These are phyloP conservation scores for Sporothrix inflata DNA, from an alignment of 2,329 filamentous ascomycete species.

Conservation along the genomic window DNA sequence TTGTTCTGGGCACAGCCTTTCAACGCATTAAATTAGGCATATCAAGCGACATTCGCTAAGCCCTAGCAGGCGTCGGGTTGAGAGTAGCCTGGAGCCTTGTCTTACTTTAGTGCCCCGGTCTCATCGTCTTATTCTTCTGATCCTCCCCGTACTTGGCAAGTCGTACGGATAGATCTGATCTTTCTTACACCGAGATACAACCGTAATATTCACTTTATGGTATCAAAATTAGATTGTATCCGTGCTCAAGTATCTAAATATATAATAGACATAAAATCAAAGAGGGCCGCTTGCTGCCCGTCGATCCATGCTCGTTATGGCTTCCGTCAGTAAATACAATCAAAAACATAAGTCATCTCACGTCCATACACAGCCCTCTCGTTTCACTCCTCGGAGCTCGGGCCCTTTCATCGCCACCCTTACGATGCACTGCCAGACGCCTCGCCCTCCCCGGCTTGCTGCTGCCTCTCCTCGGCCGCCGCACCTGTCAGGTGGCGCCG, in stretches of 20 bases:
- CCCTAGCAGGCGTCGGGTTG: conserved; percentile 4
- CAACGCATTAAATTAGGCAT: not conserved
- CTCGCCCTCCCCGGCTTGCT: conserved; percentile 2
- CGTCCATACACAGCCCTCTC: not conserved
- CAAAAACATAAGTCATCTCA: not conserved
- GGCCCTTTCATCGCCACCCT: not conserved
- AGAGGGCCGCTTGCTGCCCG: too few species aligned
- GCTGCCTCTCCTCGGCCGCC: conserved; percentile 47
- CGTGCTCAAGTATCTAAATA: not conserved
- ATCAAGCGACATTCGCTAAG: conserved; percentile 4
- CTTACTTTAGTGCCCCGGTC: not conserved
- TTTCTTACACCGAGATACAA: not conserved
- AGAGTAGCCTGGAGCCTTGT: not conserved
- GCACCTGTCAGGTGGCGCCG: conserved; percentile 50
- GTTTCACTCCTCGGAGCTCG: not conserved
- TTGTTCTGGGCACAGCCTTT: not conserved
- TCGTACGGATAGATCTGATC: conserved; percentile 13
- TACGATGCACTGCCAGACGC: not conserved
- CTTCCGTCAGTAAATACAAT: not conserved
- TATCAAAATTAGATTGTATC: not conserved
- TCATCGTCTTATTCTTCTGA: not conserved
- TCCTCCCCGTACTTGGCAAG: not conserved
- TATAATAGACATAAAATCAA: not conserved
- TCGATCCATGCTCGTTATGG: not conserved
- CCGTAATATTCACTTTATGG: not conserved